Conservation (phyloP, 2,329 filamentous ascomycete genomes). For the Cordyceps tenuipes region DNA sequence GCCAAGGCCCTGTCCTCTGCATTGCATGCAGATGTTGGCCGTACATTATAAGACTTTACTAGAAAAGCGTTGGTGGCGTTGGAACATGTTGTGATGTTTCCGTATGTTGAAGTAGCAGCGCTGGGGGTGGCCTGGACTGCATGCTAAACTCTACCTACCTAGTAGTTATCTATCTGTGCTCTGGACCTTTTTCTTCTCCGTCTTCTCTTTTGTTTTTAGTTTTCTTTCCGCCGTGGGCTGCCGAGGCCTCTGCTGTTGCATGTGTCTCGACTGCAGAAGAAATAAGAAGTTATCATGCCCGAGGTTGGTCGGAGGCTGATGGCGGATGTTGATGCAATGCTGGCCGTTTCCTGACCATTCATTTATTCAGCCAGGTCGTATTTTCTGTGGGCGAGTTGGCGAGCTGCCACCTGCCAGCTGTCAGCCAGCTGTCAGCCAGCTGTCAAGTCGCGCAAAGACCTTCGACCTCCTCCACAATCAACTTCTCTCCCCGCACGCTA, state of each 20-base stretch:
- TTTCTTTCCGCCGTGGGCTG: background rate
- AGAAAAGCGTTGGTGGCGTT: background rate
- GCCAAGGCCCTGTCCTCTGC: slow-evolving; percentile 1
- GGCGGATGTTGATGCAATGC: background rate
- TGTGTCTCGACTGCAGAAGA: background rate
- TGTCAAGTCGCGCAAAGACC: background rate
- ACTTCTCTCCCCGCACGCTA: background rate
- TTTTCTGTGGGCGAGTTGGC: background rate
- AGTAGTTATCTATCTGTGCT: background rate
- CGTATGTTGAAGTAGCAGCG: background rate
- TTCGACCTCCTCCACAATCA: background rate
- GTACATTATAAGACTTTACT: too few species aligned
- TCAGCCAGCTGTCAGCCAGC: slow-evolving; percentile 3
- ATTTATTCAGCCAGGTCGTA: background rate
- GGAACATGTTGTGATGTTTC: background rate
- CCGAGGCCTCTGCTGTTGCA: background rate
- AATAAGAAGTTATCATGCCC: background rate
- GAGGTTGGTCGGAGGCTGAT: background rate
- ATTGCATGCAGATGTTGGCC: slow-evolving; percentile 8
- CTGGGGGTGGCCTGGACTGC: background rate
- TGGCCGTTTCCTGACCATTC: background rate
- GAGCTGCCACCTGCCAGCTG: slow-evolving; percentile 1
- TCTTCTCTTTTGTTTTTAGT: too few species aligned
- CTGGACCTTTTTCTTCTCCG: background rate
- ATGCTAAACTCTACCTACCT: background rate